phyloP scores from a whole-genome alignment of 2,329 filamentous ascomycete species.

The Epichloe scottii region DNA sequence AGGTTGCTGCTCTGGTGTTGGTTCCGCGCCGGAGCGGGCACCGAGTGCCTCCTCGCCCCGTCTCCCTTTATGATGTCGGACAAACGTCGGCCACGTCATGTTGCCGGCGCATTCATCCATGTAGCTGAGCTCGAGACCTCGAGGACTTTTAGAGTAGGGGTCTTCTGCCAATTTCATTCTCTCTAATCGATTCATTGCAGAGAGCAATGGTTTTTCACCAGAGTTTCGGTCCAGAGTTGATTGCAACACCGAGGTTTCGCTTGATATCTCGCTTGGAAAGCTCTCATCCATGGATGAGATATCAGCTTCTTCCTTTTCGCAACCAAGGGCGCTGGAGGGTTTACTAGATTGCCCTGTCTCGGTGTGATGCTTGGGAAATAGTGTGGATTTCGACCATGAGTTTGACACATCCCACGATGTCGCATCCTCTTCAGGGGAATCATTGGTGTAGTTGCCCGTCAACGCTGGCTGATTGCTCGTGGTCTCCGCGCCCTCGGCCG shows the following conservation, averaged over 20 bases:
- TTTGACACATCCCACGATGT: constrained; percentile 26
- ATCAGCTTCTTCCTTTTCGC: constrained; percentile 17
- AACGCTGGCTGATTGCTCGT: constrained; percentile 12
- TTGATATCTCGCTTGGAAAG: constrained; percentile 19
- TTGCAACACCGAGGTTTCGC: constrained; percentile 14
- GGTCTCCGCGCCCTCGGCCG: constrained; percentile 4
- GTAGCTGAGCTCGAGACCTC: constrained; percentile 37
- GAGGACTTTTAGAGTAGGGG: constrained; percentile 30
- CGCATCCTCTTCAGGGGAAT: constrained; percentile 40
- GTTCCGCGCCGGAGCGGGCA: neutral
- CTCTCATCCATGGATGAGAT: constrained; percentile 29
- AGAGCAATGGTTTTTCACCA: constrained; percentile 1
- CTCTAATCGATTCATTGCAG: constrained; percentile 2
- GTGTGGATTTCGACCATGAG: constrained; percentile 14
- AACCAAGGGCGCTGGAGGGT: neutral
- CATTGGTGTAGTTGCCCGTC: constrained; percentile 35
- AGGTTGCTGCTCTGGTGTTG: constrained; percentile 4
- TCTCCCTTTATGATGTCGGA: constrained; percentile 18
- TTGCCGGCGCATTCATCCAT: constrained; percentile 27
- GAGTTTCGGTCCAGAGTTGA: constrained; percentile 18
- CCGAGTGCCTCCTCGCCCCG: neutral
- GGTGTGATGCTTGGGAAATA: constrained; percentile 12
- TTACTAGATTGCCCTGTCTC: neutral
- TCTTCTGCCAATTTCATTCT: constrained; percentile 17
- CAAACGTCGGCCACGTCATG: constrained; percentile 22